Evolutionary conservation across 495 filamentous ascomycete species (phyloP), one percentile per base, ranked within the genome.

Genomic region (Xylaria intraflava): DNA sequence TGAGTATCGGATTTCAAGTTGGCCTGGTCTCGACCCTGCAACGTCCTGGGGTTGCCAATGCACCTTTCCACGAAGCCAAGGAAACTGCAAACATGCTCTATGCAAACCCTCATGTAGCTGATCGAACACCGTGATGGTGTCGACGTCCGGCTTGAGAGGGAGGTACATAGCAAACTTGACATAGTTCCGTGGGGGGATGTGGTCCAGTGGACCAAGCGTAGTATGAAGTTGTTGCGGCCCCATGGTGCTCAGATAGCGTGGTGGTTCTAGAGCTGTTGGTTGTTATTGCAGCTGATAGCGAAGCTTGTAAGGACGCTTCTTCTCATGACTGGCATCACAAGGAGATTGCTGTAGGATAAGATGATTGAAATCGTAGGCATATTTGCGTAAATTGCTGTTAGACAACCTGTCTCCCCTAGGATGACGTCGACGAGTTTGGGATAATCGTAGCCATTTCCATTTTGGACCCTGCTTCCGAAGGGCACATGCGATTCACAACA

Each of bases 1-100:
- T 29, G 19, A 11, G 40, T 58, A 51, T 6, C 59, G 59, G 27
- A 61, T 61, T 51, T 61, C 59, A 16, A 58, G 59, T 41, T 61
- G 55, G 20, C 59, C 59, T 2, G 49, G 59, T 14, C 50, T 55
- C 46, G 55, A 53, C 14, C 55, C 58, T n/a, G 54, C 41, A 6
- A 51, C 46, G 23, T 26, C 35, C 11, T 43, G 55, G 8, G 17
- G 19, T 24, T 30, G 23, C 7, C 6, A 9, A 38, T 49, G 40
- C 10, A 55, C 39, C 31, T 44, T 50, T 36, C 59, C 59, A 51
- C 26, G 51, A 9, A 61, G 54, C 55, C 55, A 61, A 9, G 59
- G 59, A 4, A 51, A 19, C 33, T 61, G 49, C 8, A 39, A 17
- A 39, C 58, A 50, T n/a, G 45, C 26, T 11, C 24, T 50, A 22